These are phyloP conservation scores for Clitoria ternatea DNA, from an alignment of 306 rosid species.

Conservation along the genomic window DNA sequence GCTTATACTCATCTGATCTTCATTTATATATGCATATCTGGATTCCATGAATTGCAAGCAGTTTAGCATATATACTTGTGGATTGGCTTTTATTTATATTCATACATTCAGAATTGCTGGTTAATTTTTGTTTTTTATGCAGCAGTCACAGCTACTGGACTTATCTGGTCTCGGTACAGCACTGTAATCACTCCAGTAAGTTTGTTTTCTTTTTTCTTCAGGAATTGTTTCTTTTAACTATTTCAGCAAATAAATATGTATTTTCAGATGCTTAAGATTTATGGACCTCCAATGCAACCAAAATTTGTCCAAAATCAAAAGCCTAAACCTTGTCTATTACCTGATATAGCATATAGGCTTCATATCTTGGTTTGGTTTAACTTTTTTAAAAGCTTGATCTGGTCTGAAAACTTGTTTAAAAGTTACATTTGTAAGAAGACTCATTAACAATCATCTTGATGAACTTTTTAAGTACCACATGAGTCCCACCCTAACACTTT, in stretches of 20 bases:
- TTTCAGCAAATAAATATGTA: not conserved
- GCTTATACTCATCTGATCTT: not conserved
- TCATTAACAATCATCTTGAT: not conserved
- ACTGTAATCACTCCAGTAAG: constrained; percentile 91
- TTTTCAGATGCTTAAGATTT: not conserved
- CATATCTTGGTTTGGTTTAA: no score
- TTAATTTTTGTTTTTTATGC: constrained; percentile 26
- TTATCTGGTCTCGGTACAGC: constrained; percentile 96
- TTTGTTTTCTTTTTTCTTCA: constrained; percentile 4
- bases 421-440: no score
- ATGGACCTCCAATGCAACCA: not conserved
- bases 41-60: not conserved
- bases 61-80: not conserved
- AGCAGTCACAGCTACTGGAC: constrained; percentile 84
- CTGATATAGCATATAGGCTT: no score
- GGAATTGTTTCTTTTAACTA: not conserved
- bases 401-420: no score
- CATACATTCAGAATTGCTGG: constrained; percentile 11
- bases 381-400: no score
- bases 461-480: not conserved
- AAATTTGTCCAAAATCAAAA: no score
- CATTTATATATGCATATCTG: not conserved
- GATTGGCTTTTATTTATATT: constrained; percentile 5
- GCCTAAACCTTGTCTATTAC: no score
- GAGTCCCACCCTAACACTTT: not conserved